Base-by-base conservation (phyloP, 106 monocot species). In the Acanthochlamys bracteata region DNA sequence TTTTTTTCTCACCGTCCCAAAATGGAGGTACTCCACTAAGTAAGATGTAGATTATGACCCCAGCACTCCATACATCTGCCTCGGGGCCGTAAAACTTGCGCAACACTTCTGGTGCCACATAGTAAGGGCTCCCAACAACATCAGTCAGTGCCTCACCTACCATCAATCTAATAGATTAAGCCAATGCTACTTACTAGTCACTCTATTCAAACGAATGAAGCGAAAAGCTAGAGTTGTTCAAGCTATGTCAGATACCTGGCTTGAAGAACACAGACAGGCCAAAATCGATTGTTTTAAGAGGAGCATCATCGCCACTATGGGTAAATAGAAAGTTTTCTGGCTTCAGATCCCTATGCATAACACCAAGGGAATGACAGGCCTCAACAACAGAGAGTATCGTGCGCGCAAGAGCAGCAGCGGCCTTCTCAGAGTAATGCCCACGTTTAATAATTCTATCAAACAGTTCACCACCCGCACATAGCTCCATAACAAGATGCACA, bases 51-150 rank as follows among this genome's bases (percentile, higher is more conserved):
- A 89, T 42, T 71, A 89, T 89, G 33, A 89, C 89, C 20, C 89
- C 89, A 27, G 89, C 89, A 11, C 84, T 89, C 89, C 89, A 89
- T 3, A 89, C 82, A 75, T 89, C 89, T 46, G 89, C 81, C 66
- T 84, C 84, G 16, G 82, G 81, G 7, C 89, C 89, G 66, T 89
- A 89, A 41, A 79, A 78, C 69, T 89, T 89, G 71, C 81, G 71
- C 8, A 89, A 57, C 26, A 89, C 89, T 74, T 89, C 89, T 23
- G 89, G 89, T 69, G 89, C 89, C 71, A 89, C 89, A 75, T 89
- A 89, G 61, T 89, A 89, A 17, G 89, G 89, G 64, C 89, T 89
- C 24, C 89, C 89, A 39, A 89, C 89, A 8, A 89, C 89, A 64
- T 89, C 89, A 20, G 76, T 77, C 57, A 89, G 83, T 20, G 78